Evolutionary conservation across 2,329 filamentous ascomycete genomes (phyloP), one percentile per base, ranked within the genome.

Genomic region (Calcarisporium arbuscula): DNA sequence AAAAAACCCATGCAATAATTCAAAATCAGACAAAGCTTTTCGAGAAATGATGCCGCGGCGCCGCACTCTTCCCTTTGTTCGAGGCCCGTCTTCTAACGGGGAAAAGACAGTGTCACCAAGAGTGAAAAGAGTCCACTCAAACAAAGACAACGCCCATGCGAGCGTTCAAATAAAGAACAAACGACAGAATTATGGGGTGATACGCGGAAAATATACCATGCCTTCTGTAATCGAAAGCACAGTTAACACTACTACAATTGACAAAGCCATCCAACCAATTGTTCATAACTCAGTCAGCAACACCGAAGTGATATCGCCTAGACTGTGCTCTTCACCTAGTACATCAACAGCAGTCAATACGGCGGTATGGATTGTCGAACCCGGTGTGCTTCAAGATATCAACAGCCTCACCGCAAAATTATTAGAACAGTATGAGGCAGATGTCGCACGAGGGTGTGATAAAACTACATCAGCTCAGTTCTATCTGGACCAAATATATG

Each of bases 391-490:
- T 5, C 44, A 42, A 14, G 34, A 49, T 6, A 28, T 57, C n/a
- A 46, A 55, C 19, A 28, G 37, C 30, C 35, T 37, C 19, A 53
- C 57, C 4, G 43, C 43, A 2, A 41, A 19, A 4, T 23, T 60
- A 8, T 46, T 62, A 18, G 49, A 59, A 6, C 56, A 61, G 32
- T 62, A 55, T 28, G 41, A 51, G 26, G 42, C 42, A n/a, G 58
- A 62, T 26, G 19, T 57, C 8, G 29, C 37, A 1, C 19, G 38
- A 7, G 47, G 54, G 0, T 40, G 31, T 7, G 40, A 61, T 16
- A 27, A 42, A 11, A 39, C 21, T 1, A 23, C 40, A 1, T 49
- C 46, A 16, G 56, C 56, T 12, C 41, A 43, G 9, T 59, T 55
- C 36, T 63, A 62, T 25, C 20, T 54, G 16, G 42, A 55, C 7